Evolutionary conservation across 768 basidiomycete species (phyloP).

Genomic region (Chalciporus sphaerocephalus): DNA sequence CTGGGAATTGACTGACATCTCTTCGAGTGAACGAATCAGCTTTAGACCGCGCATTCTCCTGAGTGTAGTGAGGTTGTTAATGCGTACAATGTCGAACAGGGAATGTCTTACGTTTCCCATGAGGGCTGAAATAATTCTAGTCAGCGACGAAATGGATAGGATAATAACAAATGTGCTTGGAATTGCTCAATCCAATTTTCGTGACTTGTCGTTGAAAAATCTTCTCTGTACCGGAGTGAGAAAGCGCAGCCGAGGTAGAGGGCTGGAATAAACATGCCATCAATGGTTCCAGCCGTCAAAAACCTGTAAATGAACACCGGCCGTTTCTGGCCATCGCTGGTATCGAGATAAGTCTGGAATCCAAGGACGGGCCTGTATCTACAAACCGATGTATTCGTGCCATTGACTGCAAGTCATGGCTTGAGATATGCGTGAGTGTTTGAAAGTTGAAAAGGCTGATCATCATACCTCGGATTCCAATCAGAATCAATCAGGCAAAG

Average conservation of each 20-base stretch:
- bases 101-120: slow-evolving; percentile 56
- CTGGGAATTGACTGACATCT: slow-evolving; percentile 52
- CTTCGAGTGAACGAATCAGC: slow-evolving; percentile 83
- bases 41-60: slow-evolving; percentile 53
- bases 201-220: slow-evolving; percentile 93
- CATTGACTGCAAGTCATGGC: slow-evolving; percentile 95
- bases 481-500: slow-evolving; percentile 85
- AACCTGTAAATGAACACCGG: slow-evolving; percentile 89
- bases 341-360: slow-evolving; percentile 8
- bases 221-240: slow-evolving; percentile 53
- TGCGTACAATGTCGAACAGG: neutral
- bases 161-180: slow-evolving; percentile 43
- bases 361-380: neutral
- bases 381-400: slow-evolving; percentile 86
- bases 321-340: slow-evolving; percentile 88
- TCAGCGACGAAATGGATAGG: slow-evolving; percentile 7
- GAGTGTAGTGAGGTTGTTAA: slow-evolving; percentile 13
- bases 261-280: slow-evolving; percentile 46
- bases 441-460: neutral
- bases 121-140: slow-evolving; percentile 43
- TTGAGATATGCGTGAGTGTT: slow-evolving; percentile 25
- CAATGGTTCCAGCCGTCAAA: slow-evolving; percentile 84
- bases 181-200: slow-evolving; percentile 85
- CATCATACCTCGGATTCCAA: slow-evolving; percentile 81
- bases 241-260: neutral